These are phyloP conservation scores for Tetrahymena thermophila DNA, from an alignment of 73 alveolate genomes.

Conservation along the genomic window DNA sequence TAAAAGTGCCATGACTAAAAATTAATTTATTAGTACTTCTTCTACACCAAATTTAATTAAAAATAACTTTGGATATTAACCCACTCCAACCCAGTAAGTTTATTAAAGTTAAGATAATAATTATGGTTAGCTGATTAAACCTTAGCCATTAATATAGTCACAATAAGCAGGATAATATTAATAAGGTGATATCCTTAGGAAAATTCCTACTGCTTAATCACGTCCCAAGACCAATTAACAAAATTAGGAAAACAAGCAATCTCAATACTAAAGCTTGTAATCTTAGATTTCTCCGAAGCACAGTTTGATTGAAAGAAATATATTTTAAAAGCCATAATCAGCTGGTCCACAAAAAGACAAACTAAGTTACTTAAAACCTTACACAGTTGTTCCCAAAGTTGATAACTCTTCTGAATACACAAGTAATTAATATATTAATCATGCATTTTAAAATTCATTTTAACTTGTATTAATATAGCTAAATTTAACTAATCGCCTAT, in stretches of 20 bases:
- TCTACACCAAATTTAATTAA: background rate
- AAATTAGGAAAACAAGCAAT: background rate
- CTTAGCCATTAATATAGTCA: background rate
- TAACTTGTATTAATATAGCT: background rate
- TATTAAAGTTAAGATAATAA: background rate
- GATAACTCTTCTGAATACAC: background rate
- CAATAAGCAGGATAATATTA: background rate
- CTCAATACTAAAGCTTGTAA: background rate
- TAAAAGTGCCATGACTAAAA: background rate
- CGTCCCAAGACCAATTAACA: background rate
- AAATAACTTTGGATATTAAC: background rate
- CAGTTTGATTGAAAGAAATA: background rate
- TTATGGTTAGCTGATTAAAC: background rate
- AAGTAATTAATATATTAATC: background rate
- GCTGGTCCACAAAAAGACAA: background rate
- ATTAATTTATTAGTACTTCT: background rate
- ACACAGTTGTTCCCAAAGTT: background rate
- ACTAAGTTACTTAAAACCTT: background rate
- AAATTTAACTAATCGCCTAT: background rate
- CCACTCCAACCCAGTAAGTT: background rate
- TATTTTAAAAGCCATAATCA: background rate
- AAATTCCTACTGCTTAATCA: background rate
- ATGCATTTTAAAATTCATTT: background rate
- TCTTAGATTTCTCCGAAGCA: background rate
- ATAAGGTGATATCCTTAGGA: background rate